These are phyloP conservation scores for Pezicula rhizophila DNA, from an alignment of 2,329 filamentous ascomycete species.

Conservation along the genomic window DNA sequence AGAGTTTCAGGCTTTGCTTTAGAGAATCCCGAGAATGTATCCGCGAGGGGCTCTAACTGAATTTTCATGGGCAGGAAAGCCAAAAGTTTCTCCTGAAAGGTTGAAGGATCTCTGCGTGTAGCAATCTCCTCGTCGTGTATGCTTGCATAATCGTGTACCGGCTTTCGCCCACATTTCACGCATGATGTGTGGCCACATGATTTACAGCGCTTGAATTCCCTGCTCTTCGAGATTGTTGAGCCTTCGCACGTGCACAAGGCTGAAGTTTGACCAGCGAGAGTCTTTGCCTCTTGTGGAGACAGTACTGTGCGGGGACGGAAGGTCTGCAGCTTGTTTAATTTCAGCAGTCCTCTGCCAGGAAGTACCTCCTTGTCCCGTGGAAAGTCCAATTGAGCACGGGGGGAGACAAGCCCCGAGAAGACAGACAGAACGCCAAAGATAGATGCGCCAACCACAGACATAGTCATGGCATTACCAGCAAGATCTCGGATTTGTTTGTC, in stretches of 20 bases:
- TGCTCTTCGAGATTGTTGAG: constrained; percentile 30
- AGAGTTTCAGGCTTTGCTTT: not conserved
- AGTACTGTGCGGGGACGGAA: constrained; percentile 5
- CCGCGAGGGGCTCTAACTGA: constrained; percentile 25
- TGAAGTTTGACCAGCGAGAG: constrained; percentile 27
- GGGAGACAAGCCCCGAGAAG: constrained; percentile 8
- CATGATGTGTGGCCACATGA: constrained; percentile 51
- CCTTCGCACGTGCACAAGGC: constrained; percentile 55
- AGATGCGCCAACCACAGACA: constrained; percentile 61
- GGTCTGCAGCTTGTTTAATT: not conserved
- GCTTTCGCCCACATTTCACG: constrained; percentile 46
- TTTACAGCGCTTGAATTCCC: constrained; percentile 39
- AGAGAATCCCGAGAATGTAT: not conserved
- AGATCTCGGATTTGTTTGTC: constrained; percentile 55
- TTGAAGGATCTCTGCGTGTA: constrained; percentile 31
- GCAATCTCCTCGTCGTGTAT: constrained; percentile 4
- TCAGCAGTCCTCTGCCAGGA: not conserved
- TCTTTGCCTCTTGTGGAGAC: constrained; percentile 9
- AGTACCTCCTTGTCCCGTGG: not conserved
- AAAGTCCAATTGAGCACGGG: not conserved
- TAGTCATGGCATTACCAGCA: constrained; percentile 75
- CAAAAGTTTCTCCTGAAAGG: constrained; percentile 39
- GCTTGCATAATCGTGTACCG: constrained; percentile 29
- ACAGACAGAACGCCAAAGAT: constrained; percentile 52
- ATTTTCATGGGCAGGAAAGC: constrained; percentile 35